These are phyloP conservation scores for Liquidambar formosana DNA, from an alignment of 164 flowering plant species.

Conservation along the genomic window DNA sequence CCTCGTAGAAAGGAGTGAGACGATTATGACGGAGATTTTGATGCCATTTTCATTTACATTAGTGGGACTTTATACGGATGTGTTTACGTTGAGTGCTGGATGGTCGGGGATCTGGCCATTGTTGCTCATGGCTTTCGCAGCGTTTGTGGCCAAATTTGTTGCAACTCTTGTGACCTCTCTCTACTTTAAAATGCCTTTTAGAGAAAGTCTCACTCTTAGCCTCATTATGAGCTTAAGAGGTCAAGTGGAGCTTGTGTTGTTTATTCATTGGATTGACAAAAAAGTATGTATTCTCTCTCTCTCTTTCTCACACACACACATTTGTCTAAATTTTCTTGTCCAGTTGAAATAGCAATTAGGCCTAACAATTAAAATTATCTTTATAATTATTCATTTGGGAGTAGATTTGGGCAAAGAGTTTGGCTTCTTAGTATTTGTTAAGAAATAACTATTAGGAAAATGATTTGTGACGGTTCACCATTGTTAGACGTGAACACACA, in stretches of 20 bases:
- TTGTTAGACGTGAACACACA: too few species aligned
- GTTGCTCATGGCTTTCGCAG: slow-evolving; percentile 25
- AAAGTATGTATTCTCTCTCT: slow-evolving; percentile 27
- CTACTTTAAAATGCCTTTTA: slow-evolving; percentile 35
- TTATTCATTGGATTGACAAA: slow-evolving; percentile 50
- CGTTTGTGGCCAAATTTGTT: slow-evolving; percentile 33
- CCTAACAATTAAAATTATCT: too few species aligned
- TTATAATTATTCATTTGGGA: too few species aligned
- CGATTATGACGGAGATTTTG: slow-evolving; percentile 39
- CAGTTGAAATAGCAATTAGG: too few species aligned
- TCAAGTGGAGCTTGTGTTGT: slow-evolving; percentile 50
- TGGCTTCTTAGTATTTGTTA: too few species aligned
- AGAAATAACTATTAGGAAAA: too few species aligned
- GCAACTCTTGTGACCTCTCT: slow-evolving; percentile 27
- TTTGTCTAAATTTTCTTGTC: too few species aligned
- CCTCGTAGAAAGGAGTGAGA: slow-evolving; percentile 54
- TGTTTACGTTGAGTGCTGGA: slow-evolving; percentile 14
- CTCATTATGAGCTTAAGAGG: slow-evolving; percentile 66
- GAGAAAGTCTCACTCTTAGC: slow-evolving; percentile 50
- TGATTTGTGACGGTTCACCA: too few species aligned
- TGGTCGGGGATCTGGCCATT: slow-evolving; percentile 34
- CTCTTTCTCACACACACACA: neutral
- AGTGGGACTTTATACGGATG: slow-evolving; percentile 44
- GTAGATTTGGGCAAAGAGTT: too few species aligned
- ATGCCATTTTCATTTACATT: slow-evolving; percentile 53